phyloP scores from a whole-genome alignment of 331 rosid species.

The Arachis monticola region DNA sequence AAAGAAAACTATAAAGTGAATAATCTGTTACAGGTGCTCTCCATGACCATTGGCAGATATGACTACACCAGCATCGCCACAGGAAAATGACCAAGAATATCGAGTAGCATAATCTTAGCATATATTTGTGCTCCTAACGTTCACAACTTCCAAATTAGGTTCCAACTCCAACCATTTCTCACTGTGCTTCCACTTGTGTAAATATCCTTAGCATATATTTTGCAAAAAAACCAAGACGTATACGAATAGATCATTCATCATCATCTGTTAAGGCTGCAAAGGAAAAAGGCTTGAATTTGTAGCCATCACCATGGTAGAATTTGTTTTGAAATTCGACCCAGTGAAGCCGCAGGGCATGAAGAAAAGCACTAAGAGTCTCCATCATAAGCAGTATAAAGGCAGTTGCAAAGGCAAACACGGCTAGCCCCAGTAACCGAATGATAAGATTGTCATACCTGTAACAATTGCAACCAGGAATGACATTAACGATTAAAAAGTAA shows the following conservation, averaged over 20 bases:
- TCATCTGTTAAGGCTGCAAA: conserved; percentile 77
- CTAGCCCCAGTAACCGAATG: conserved; percentile 82
- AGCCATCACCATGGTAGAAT: conserved; percentile 95
- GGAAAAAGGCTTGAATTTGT: conserved; percentile 94
- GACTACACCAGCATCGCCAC: conserved; percentile 44
- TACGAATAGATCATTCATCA: conserved; percentile 62
- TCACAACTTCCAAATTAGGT: conserved; percentile 49
- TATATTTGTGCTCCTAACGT: conserved; percentile 23
- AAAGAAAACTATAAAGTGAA: conserved; percentile 19
- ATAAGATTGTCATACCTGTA: conserved; percentile 85
- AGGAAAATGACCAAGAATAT: conserved; percentile 54
- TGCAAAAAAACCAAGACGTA: conserved; percentile 32
- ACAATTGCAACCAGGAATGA: conserved; percentile 36
- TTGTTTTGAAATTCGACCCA: conserved; percentile 99
- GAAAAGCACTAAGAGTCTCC: conserved; percentile 98
- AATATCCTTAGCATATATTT: conserved; percentile 32
- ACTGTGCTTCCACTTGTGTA: conserved; percentile 34
- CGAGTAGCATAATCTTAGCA: conserved; percentile 46
- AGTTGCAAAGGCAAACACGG: conserved; percentile 93
- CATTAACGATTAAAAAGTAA: conserved; percentile 27
- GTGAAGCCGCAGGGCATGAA: conserved; percentile 98
- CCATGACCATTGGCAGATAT: conserved; percentile 42
- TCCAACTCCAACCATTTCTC: conserved; percentile 41
- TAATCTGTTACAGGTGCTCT: conserved; percentile 37
- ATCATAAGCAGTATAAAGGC: conserved; percentile 99